phyloP scores from a whole-genome alignment of 176 grass and related monocot genomes.

The Chrysopogon serrulatus region DNA sequence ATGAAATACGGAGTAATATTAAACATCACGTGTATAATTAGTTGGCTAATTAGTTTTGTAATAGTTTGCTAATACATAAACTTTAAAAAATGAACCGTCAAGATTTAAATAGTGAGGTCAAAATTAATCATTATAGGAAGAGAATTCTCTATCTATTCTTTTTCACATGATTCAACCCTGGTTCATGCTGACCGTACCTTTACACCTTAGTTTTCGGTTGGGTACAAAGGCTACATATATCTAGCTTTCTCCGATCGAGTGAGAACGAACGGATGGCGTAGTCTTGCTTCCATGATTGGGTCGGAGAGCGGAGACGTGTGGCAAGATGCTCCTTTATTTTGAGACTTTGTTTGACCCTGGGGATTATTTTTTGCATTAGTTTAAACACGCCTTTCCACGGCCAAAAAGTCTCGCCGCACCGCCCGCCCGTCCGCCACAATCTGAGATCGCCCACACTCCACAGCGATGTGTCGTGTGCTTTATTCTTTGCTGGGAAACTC shows the following conservation, averaged over 20 bases:
- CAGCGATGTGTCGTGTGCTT: constrained; percentile 3
- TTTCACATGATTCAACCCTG: not conserved
- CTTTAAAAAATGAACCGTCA: not conserved
- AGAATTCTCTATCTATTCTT: not conserved
- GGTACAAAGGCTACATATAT: not conserved
- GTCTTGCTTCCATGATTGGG: constrained; percentile 7
- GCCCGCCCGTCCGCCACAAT: not conserved
- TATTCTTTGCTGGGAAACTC: not conserved
- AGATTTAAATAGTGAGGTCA: not conserved
- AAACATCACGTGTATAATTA: no score
- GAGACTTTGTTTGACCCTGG: constrained; percentile 1
- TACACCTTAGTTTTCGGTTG: not conserved
- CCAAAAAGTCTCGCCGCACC: not conserved
- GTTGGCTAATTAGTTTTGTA: no score
- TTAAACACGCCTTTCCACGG: not conserved
- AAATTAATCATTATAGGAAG: not conserved
- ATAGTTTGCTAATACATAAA: no score
- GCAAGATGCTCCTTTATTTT: constrained; percentile 1
- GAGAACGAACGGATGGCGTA: not conserved
- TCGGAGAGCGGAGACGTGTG: not conserved
- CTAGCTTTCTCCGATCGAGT: not conserved
- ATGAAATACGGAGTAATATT: no score
- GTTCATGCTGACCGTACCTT: not conserved
- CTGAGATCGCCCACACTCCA: constrained; percentile 19
- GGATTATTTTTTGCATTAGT: no score